These are phyloP conservation scores for Panaeolus papilionaceus DNA, from an alignment of 768 basidiomycete species.

Conservation along the genomic window DNA sequence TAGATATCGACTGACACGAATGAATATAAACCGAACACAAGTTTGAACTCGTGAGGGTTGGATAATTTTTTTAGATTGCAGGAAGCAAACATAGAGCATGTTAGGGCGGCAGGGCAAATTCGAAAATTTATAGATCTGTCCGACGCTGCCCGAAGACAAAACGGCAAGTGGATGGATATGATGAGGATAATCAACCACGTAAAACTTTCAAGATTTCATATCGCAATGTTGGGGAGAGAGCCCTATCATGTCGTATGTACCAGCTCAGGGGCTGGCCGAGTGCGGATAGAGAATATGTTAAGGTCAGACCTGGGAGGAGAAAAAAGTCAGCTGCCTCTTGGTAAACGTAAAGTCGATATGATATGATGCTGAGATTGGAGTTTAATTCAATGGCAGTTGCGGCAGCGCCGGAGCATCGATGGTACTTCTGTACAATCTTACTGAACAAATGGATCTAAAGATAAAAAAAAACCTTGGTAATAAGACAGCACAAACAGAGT, in stretches of 20 bases:
- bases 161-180: neutral
- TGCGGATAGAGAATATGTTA: conserved; percentile 1
- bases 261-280: neutral
- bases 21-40: neutral
- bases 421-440: conserved; percentile 1
- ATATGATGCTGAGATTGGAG: neutral
- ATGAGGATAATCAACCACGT: conserved; percentile 2
- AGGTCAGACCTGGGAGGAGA: neutral
- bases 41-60: neutral
- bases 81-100: neutral
- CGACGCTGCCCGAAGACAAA: conserved; percentile 5
- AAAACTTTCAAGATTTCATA: conserved; percentile 10
- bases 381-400: neutral
- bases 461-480: neutral
- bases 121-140: neutral
- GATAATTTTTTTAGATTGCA: neutral
- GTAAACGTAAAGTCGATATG: conserved; percentile 4
- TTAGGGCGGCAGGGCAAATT: neutral
- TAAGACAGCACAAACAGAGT: too few relatives aligned
- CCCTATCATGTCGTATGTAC: neutral
- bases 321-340: conserved; percentile 6
- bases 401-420: neutral
- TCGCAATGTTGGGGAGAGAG: neutral
- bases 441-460: neutral
- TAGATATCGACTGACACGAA: neutral